Base-by-base conservation (phyloP, 2,329 filamentous ascomycete species). In the Aspergillus candidus region DNA sequence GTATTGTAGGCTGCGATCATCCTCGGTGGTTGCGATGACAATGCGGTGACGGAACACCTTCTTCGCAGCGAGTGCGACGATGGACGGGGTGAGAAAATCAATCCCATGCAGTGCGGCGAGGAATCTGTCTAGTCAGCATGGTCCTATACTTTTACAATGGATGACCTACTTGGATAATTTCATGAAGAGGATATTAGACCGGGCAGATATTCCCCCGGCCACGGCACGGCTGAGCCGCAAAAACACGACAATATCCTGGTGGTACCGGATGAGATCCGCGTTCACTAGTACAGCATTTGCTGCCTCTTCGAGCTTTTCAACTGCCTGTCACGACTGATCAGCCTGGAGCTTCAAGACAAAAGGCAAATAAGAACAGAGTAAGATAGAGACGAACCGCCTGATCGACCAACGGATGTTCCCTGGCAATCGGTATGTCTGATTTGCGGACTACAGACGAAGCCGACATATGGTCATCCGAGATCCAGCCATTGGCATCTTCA, bases 31-130 rank as follows among this genome's bases (percentile, higher is more conserved):
- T 0, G 84, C 80, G 43, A 96, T 77, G 11, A 78, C 67, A 29
- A 98, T 81, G 7, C 89, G 83, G 68, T 98, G 93, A 13, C 85
- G 75, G 60, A 94, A 98, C 17, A 94, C 78, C 69, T 97, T 97
- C 48, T 80, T 80, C 2, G 84, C 83, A 4, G 93, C 93, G 36
- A 98, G 73, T 6, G 77, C 80, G 14, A 96, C 83, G 18, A 97
- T 77, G 1, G 88, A 86, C 0, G 93, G 91, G 0, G 90, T 89
- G 4, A 88, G 82, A 62, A 84, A 97, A 55, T 84, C 77, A 12
- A 94, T 72, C 1, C 81, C 78, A 62, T 97, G 91, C 13, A 98
- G 72, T 1, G 88, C 81, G 4, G 90, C 88, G 6, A 98, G 78
- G 40, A 63, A 46, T 44, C 62, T 65, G 30, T 4, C 10, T 27